These are phyloP conservation scores for Metschnikowia sp. DNA, from an alignment of 805 yeast species.

Conservation along the genomic window DNA sequence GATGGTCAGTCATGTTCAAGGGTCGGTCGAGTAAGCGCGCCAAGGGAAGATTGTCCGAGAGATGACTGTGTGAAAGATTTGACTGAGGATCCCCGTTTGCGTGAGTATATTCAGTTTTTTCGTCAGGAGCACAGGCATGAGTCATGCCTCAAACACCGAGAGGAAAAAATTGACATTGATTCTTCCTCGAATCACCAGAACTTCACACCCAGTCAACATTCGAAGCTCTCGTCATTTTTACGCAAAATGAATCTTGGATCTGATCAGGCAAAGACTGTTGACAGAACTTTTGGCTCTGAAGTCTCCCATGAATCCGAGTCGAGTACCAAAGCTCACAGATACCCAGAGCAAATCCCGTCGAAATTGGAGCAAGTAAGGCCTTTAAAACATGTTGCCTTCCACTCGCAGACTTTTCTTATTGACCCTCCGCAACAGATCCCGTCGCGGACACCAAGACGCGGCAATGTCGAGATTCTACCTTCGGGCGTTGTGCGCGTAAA, in stretches of 20 bases:
- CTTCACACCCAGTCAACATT: constrained; percentile 1
- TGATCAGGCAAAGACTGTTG: background rate
- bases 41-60: no score
- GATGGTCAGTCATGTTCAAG: no score
- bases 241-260: constrained; percentile 22
- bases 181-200: background rate
- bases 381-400: constrained; percentile 42
- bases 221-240: constrained; percentile 28
- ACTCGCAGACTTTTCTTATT: constrained; percentile 38
- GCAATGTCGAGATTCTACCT: constrained; percentile 61
- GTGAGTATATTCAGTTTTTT: constrained; percentile 36
- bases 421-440: constrained; percentile 88
- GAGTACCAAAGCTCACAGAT: constrained; percentile 1
- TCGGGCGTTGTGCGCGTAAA: constrained; percentile 53
- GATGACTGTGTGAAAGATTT: background rate
- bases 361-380: constrained; percentile 33
- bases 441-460: constrained; percentile 74
- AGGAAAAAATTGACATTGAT: background rate
- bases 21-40: no score
- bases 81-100: constrained; percentile 30
- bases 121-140: constrained; percentile 19
- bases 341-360: constrained; percentile 14
- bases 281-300: background rate
- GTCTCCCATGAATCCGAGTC: constrained; percentile 1
- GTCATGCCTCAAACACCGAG: constrained; percentile 5